phyloP scores from a whole-genome alignment of 805 yeast genomes.

The Alloascoidea hylecoeti region DNA sequence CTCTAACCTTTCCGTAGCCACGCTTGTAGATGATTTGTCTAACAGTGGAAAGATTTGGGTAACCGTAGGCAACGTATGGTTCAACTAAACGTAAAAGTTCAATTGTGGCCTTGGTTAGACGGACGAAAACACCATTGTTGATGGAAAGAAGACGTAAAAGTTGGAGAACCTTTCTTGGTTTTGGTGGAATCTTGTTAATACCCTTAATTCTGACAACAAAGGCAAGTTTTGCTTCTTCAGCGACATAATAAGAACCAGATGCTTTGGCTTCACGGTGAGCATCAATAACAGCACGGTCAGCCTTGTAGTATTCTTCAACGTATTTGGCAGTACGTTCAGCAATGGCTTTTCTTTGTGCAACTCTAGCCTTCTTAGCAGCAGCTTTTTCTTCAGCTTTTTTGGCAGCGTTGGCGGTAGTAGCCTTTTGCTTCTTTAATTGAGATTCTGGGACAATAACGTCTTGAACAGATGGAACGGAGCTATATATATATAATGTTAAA shows the following conservation, averaged over 20 bases:
- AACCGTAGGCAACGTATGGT: slow-evolving; percentile 75
- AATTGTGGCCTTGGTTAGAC: slow-evolving; percentile 66
- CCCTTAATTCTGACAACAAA: slow-evolving; percentile 69
- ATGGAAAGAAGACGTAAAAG: slow-evolving; percentile 66
- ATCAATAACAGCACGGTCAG: slow-evolving; percentile 61
- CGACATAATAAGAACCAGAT: slow-evolving; percentile 83
- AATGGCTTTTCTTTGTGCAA: slow-evolving; percentile 47
- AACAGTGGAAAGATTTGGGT: slow-evolving; percentile 62
- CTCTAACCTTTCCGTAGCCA: slow-evolving; percentile 73
- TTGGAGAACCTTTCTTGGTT: slow-evolving; percentile 74
- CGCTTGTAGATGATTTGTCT: slow-evolving; percentile 72
- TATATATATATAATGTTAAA: not conserved
- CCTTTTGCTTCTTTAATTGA: slow-evolving; percentile 35
- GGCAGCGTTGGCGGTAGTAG: slow-evolving; percentile 18
- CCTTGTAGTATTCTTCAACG: slow-evolving; percentile 80
- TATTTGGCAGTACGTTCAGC: slow-evolving; percentile 91
- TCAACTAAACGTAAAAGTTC: slow-evolving; percentile 68
- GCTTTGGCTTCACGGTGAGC: slow-evolving; percentile 94
- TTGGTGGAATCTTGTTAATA: slow-evolving; percentile 67
- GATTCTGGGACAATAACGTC: slow-evolving; percentile 30
- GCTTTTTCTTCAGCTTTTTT: slow-evolving; percentile 31
- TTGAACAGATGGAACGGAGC: not conserved
- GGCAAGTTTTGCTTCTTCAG: slow-evolving; percentile 56
- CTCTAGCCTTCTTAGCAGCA: slow-evolving; percentile 10
- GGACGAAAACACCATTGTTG: slow-evolving; percentile 69